phyloP scores from a whole-genome alignment of 345 rosid genomes.

The Cardamine chenopodiifolia region DNA sequence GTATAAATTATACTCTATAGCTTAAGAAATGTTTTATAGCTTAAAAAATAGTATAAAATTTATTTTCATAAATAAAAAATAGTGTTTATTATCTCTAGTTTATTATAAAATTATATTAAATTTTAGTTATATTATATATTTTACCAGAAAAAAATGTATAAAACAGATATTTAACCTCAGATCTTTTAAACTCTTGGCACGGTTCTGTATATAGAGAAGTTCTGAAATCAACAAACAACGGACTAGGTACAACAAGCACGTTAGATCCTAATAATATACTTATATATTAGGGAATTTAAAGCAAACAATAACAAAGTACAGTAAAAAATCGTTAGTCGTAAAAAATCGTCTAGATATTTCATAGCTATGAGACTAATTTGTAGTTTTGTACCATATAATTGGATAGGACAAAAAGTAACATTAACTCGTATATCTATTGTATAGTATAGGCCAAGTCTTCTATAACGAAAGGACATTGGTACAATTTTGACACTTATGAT shows the following conservation, averaged over 20 bases:
- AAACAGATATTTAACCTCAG: too few relatives aligned
- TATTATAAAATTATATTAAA: too few relatives aligned
- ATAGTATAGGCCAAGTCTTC: slow-evolving; percentile 27
- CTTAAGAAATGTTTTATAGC: too few relatives aligned
- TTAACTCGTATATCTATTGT: slow-evolving; percentile 23
- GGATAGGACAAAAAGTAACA: slow-evolving; percentile 31
- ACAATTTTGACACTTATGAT: slow-evolving; percentile 43
- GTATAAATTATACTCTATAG: too few relatives aligned
- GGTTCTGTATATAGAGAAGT: too few relatives aligned
- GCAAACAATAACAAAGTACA: neutral
- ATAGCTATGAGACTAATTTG: slow-evolving; percentile 22
- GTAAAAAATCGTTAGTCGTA: neutral
- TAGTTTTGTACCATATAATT: slow-evolving; percentile 34
- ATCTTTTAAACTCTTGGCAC: too few relatives aligned
- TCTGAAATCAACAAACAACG: neutral
- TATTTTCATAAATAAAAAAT: too few relatives aligned
- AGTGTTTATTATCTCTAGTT: too few relatives aligned
- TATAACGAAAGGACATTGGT: slow-evolving; percentile 40
- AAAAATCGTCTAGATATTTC: slow-evolving; percentile 7
- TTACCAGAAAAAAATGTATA: too few relatives aligned
- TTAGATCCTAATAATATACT: neutral
- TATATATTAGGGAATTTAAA: neutral
- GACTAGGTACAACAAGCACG: slow-evolving; percentile 1
- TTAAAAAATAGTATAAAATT: too few relatives aligned
- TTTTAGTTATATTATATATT: too few relatives aligned